Base-by-base conservation (phyloP, 768 basidiomycete genomes). In the Grammothele lineata region DNA sequence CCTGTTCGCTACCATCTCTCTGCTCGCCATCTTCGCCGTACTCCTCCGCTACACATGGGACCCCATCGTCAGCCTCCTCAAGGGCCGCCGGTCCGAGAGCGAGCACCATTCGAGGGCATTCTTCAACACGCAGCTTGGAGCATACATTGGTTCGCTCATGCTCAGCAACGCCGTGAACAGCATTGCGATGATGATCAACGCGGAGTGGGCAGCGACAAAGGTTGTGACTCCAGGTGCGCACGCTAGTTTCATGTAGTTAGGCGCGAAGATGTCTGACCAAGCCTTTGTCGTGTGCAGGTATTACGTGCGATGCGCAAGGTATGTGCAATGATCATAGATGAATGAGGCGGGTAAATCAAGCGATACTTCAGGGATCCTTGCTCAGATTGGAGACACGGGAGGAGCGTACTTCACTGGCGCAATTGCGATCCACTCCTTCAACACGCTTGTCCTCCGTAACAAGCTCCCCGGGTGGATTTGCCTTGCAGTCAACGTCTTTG, bases 81-180 rank as follows among this genome's bases (percentile, higher is more conserved):
- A 41, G 53, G 43, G 44, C 33, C 50, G 47, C n/a, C 38, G 40
- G 8, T 27, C 38, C 33, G 24, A 18, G 17, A 43, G 37, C 34
- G 38, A 24, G 24, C 43, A 48, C 43, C 43, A 47, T 32, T 45
- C 46, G 23, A 76, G 73, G 34, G 66, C 78, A 49, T 86, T 87
- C 63, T 85, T 88, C 63, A 73, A 75, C 47, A 85, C 84, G 6
- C 84, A 85, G 52, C 73, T 87, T 12, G 87, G 87, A 1, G 74
- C 76, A 40, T 87, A 86, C 60, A 74, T 77, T n/a, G 72, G 69
- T 32, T 85, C 78, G 57, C 69, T 89, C 46, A 68, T 87, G 50
- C 54, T 81, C 22, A 74, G 75, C 50, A 81, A 86, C 60, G 65
- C 77, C 43, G 65, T 81, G 58, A 76, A 67, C 47, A 71, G 74